Conservation (phyloP, 805 yeast genomes). For the Candida railenensis region DNA sequence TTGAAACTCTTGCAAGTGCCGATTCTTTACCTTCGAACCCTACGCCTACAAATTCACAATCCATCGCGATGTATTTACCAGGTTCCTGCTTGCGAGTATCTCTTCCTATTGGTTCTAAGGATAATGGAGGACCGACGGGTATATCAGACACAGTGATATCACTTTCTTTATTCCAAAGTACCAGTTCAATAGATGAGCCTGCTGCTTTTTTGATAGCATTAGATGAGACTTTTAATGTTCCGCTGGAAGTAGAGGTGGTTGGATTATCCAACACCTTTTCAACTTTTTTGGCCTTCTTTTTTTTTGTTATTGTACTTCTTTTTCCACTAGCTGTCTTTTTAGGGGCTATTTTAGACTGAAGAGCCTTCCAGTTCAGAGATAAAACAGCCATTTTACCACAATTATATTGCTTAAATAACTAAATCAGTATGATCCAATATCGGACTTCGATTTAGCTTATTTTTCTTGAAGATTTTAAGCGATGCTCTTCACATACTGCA, state of each 20-base stretch:
- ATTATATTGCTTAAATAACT: not conserved
- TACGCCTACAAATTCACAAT: slow-evolving; percentile 93
- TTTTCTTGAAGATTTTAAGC: not conserved
- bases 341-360: slow-evolving; percentile 5
- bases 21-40: slow-evolving; percentile 71
- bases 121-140: slow-evolving; percentile 3
- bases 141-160: slow-evolving; percentile 16
- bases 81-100: slow-evolving; percentile 38
- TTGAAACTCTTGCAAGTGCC: slow-evolving; percentile 81
- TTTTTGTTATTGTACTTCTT: slow-evolving; percentile 1
- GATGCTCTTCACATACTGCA: not conserved
- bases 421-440: not conserved
- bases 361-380: slow-evolving; percentile 10
- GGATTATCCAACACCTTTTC: slow-evolving; percentile 6
- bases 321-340: not conserved
- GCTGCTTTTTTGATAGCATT: not conserved
- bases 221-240: slow-evolving; percentile 3
- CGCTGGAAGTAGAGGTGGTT: not conserved
- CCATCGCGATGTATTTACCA: slow-evolving; percentile 80
- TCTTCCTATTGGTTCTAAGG: slow-evolving; percentile 6
- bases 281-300: slow-evolving; percentile 10
- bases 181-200: slow-evolving; percentile 13
- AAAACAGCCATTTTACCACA: not conserved
- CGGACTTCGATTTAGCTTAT: not conserved
- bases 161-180: slow-evolving; percentile 25